Evolutionary conservation across 106 monocot species (phyloP).

Genomic region (Acanthochlamys bracteata): DNA sequence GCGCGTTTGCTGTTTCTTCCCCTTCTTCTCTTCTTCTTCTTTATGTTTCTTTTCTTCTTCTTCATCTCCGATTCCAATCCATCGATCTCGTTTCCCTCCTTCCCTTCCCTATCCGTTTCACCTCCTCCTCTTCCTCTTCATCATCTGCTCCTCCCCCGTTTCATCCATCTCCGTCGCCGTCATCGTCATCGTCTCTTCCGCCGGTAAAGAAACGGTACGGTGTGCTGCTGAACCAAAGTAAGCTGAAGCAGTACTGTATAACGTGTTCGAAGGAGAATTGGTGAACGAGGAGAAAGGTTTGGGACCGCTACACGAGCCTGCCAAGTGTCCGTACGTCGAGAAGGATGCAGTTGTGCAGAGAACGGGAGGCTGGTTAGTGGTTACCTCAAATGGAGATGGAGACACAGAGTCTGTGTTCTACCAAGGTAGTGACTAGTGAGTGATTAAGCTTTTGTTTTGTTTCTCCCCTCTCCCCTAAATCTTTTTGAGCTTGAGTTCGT

Average conservation of each 20-base stretch:
- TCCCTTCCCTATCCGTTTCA: slow-evolving; percentile 7
- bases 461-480: too few relatives aligned
- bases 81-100: not conserved
- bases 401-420: slow-evolving; percentile 56
- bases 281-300: slow-evolving; percentile 42
- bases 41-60: not conserved
- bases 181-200: not conserved
- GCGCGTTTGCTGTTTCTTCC: not conserved
- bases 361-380: slow-evolving; percentile 62
- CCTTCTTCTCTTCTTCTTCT: not conserved
- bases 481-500: too few relatives aligned
- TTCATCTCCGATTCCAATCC: not conserved
- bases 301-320: slow-evolving; percentile 53
- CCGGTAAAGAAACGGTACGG: not conserved
- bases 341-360: slow-evolving; percentile 57
- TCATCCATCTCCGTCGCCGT: slow-evolving; percentile 4
- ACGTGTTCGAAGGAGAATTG: slow-evolving; percentile 71
- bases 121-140: not conserved
- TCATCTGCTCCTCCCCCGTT: not conserved
- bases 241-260: slow-evolving; percentile 18
- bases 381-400: slow-evolving; percentile 86
- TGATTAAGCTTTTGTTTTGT: too few relatives aligned
- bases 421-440: slow-evolving; percentile 37
- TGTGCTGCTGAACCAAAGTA: not conserved
- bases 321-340: slow-evolving; percentile 77